Conservation (phyloP, 257 asterid species). For the Jasminum sambac region DNA sequence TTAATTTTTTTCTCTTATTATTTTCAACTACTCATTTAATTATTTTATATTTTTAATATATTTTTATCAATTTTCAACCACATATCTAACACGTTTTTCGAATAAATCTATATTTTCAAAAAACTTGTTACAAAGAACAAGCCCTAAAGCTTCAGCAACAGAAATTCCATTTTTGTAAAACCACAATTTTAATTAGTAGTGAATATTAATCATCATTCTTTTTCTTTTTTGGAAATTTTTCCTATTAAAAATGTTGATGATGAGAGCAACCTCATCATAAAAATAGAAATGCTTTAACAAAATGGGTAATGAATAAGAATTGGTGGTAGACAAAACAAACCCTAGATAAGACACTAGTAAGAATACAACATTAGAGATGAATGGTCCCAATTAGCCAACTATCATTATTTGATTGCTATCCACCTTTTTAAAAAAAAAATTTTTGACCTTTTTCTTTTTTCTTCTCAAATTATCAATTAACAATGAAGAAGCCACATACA, state of each 20-base stretch:
- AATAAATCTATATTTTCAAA: no score
- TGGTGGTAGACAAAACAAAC: no score
- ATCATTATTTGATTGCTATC: not conserved
- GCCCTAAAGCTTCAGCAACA: no score
- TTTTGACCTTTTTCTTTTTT: no score
- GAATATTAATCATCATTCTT: not conserved
- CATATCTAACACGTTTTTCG: no score
- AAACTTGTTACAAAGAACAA: no score
- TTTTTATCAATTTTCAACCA: no score
- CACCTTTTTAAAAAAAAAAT: not conserved
- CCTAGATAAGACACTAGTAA: not conserved
- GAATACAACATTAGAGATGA: not conserved
- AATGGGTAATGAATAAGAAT: not conserved
- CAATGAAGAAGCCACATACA: not conserved
- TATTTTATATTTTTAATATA: no score
- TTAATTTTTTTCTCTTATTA: no score
- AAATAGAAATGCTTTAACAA: not conserved
- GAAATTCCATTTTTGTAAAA: no score
- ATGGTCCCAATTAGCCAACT: conserved; percentile 6
- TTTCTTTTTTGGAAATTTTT: no score
- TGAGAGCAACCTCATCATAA: not conserved
- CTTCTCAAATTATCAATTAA: not conserved
- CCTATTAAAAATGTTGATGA: not conserved
- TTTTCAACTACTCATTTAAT: no score
- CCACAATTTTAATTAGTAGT: not conserved